phyloP scores from a whole-genome alignment of 2,329 filamentous ascomycete species.

The Phyllachora maydis region DNA sequence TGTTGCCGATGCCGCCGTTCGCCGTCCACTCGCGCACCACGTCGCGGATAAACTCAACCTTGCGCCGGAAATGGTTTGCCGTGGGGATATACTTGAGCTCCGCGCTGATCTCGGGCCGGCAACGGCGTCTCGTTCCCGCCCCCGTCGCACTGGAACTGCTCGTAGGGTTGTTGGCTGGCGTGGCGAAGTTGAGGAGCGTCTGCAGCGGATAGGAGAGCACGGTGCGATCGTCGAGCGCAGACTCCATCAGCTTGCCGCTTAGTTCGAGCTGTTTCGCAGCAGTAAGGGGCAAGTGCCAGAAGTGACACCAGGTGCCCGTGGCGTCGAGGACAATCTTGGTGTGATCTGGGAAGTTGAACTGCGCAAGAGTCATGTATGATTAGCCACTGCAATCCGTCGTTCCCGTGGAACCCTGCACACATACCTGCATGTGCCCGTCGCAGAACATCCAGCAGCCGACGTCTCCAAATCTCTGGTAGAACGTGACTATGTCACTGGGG shows the following conservation, averaged over 20 bases:
- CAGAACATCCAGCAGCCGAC: conserved; percentile 68
- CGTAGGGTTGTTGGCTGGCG: conserved; percentile 20
- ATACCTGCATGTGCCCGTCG: conserved; percentile 58
- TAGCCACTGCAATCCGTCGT: no score
- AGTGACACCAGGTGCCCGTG: conserved; percentile 55
- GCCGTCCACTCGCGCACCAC: conserved; percentile 51
- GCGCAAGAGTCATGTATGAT: conserved; percentile 1
- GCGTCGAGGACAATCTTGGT: conserved; percentile 66
- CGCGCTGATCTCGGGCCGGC: conserved; percentile 37
- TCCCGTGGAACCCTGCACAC: no score
- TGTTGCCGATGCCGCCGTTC: conserved; percentile 50
- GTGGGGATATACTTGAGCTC: conserved; percentile 43
- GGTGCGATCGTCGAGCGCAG: conserved; percentile 50
- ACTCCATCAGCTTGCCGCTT: conserved; percentile 46
- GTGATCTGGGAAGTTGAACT: conserved; percentile 80
- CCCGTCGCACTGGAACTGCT: conserved; percentile 20
- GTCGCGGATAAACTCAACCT: conserved; percentile 51
- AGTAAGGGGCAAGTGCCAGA: conserved; percentile 55
- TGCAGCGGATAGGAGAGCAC: conserved; percentile 53
- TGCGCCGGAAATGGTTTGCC: conserved; percentile 52
- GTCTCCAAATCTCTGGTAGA: conserved; percentile 65
- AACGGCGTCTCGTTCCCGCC: no score
- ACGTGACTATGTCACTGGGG: conserved; percentile 44
- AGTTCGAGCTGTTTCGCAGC: conserved; percentile 44
- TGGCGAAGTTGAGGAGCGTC: conserved; percentile 47